Percentiles rank a stretch among this genome's conserved stretches.
phyloP scores from a whole-genome alignment of 805 yeast genomes.

The Monosporozyma aerobia region DNA sequence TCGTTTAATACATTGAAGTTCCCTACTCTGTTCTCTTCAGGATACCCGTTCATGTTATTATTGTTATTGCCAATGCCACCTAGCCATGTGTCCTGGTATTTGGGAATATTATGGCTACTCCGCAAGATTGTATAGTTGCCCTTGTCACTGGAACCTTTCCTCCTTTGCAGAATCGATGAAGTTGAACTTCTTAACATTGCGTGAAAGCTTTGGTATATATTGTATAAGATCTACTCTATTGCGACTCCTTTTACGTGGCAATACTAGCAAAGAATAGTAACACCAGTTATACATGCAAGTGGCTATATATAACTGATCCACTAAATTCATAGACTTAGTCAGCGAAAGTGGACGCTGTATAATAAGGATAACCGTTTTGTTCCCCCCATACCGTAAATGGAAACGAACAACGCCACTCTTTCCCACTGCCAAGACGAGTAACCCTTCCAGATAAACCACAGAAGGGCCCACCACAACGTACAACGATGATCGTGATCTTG shows the following conservation, averaged over 20 bases:
- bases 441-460: no score
- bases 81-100: constrained; percentile 1
- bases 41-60: not conserved
- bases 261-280: no score
- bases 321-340: not conserved
- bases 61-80: not conserved
- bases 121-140: constrained; percentile 5
- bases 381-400: not conserved
- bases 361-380: not conserved
- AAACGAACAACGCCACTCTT: not conserved
- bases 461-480: no score
- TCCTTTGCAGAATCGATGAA: not conserved
- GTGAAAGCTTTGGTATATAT: not conserved
- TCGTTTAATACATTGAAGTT: constrained; percentile 8
- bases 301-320: not conserved
- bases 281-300: not conserved
- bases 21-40: constrained; percentile 5
- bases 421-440: not conserved
- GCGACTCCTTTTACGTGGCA: no score
- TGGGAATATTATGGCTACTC: constrained; percentile 7
- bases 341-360: not conserved
- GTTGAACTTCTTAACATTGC: constrained; percentile 8
- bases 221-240: no score
- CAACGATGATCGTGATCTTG: no score
- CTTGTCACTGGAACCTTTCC: not conserved